A percentile compares a stretch with the other conserved stretches of the same genome.
Conservation (phyloP, 495 filamentous ascomycete genomes). For the Penicillium lagena region DNA sequence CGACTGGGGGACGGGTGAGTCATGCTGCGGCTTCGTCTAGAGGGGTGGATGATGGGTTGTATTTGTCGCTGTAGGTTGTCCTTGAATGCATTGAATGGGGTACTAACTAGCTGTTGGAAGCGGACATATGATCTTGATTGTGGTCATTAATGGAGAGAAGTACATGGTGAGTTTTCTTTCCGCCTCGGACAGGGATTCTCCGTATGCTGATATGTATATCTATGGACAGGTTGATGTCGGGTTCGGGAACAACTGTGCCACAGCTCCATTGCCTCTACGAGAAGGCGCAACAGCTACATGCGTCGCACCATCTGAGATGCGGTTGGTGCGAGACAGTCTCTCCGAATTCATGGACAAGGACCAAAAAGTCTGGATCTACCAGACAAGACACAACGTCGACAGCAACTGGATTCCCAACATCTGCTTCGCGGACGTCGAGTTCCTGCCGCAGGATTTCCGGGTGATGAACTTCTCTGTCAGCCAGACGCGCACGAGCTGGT, state of each 20-base stretch:
- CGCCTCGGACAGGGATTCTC: too few relatives aligned
- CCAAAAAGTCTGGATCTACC: conserved; percentile 54
- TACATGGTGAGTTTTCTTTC: conserved; percentile 34
- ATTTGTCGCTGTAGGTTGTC: conserved; percentile 17
- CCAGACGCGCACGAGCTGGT: conserved; percentile 39
- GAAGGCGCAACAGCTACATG: conserved; percentile 30
- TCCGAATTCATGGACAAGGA: conserved; percentile 32
- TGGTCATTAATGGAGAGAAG: conserved; percentile 44
- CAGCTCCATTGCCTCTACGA: conserved; percentile 45
- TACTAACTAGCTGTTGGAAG: conserved; percentile 5
- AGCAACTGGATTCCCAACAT: conserved; percentile 48
- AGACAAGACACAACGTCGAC: conserved; percentile 40
- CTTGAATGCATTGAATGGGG: background rate
- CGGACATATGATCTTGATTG: conserved; percentile 62
- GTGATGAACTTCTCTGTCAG: conserved; percentile 55
- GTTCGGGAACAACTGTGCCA: conserved; percentile 56
- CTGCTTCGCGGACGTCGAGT: conserved; percentile 56
- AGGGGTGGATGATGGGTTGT: conserved; percentile 17
- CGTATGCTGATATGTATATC: too few relatives aligned
- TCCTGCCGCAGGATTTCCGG: conserved; percentile 48
- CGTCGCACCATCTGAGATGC: conserved; percentile 43
- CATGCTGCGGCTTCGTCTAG: conserved; percentile 6
- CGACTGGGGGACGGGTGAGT: conserved; percentile 36
- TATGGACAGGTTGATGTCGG: conserved; percentile 56
- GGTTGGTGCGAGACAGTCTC: conserved; percentile 39